These are phyloP conservation scores for Sporisorium sorghi DNA, from an alignment of 1,284 basidiomycete species.

Conservation along the genomic window DNA sequence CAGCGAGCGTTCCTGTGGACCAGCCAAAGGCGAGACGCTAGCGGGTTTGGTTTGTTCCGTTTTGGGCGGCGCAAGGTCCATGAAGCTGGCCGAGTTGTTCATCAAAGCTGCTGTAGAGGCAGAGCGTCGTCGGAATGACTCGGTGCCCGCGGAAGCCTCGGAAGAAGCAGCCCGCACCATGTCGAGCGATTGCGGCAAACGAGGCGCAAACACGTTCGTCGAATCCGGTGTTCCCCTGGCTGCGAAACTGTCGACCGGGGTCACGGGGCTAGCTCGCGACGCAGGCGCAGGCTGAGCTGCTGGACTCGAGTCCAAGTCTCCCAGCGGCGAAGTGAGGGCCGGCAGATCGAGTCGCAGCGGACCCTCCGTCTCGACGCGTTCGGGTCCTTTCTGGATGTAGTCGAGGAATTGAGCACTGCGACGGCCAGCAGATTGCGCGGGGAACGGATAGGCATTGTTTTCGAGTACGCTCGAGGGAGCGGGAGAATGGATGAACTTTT, in stretches of 20 bases:
- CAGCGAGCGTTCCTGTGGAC: not conserved
- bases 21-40: slow-evolving; percentile 12
- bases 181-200: slow-evolving; percentile 24
- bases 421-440: slow-evolving; percentile 21
- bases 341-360: slow-evolving; percentile 29
- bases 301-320: slow-evolving; percentile 6
- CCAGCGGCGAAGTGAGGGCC: slow-evolving; percentile 18
- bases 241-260: slow-evolving; percentile 1
- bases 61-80: slow-evolving; percentile 15
- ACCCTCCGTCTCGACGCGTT: slow-evolving; percentile 27
- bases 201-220: not conserved
- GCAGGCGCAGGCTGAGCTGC: slow-evolving; percentile 3
- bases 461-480: slow-evolving; percentile 29
- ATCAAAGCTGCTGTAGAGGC: slow-evolving; percentile 49
- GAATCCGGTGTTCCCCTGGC: not conserved
- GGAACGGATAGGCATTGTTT: slow-evolving; percentile 27
- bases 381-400: slow-evolving; percentile 44
- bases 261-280: slow-evolving; percentile 4
- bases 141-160: slow-evolving; percentile 2
- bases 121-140: slow-evolving; percentile 42
- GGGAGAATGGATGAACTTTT: slow-evolving; percentile 31
- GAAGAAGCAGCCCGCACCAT: slow-evolving; percentile 12
- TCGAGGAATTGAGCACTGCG: slow-evolving; percentile 47
- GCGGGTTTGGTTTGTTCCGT: not conserved
- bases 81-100: slow-evolving; percentile 35